Percentiles rank a stretch among this genome's conserved stretches.
phyloP scores from a whole-genome alignment of 2,329 filamentous ascomycete genomes.

The Fusarium hostae region DNA sequence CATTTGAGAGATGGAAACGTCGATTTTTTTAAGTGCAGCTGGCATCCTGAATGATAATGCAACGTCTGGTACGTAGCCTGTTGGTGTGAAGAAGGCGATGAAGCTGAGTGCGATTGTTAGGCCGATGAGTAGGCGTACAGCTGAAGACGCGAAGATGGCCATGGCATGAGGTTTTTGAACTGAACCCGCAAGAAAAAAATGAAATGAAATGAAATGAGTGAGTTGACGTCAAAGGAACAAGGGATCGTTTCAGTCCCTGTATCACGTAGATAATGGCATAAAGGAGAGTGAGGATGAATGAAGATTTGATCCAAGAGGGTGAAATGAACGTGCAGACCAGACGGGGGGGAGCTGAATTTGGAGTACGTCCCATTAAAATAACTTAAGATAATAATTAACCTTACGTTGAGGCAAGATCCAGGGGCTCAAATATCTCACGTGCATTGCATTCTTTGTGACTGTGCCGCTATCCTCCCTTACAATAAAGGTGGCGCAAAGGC shows the following conservation, averaged over 20 bases:
- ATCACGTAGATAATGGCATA: constrained; percentile 11
- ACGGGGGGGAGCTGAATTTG: background rate
- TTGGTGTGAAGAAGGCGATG: constrained; percentile 34
- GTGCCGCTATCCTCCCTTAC: constrained; percentile 13
- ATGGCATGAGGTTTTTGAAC: constrained; percentile 14
- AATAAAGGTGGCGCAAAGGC: background rate
- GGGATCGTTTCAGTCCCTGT: constrained; percentile 29
- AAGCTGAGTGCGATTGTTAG: constrained; percentile 36
- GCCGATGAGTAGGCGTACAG: constrained; percentile 36
- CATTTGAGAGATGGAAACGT: constrained; percentile 49
- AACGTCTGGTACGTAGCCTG: constrained; percentile 8
- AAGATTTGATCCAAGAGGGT: background rate
- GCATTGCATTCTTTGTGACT: constrained; percentile 19
- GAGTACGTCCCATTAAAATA: background rate
- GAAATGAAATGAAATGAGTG: background rate
- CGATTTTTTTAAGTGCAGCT: constrained; percentile 42
- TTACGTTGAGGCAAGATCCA: constrained; percentile 8
- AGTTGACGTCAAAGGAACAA: constrained; percentile 17
- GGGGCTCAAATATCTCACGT: constrained; percentile 20
- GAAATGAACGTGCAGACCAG: background rate
- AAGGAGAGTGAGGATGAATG: constrained; percentile 1
- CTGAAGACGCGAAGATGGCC: constrained; percentile 33
- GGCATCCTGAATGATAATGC: constrained; percentile 34
- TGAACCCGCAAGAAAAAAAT: background rate
- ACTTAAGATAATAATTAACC: background rate